phyloP scores from a whole-genome alignment of 495 filamentous ascomycete species.

The Aspergillus avenaceus region DNA sequence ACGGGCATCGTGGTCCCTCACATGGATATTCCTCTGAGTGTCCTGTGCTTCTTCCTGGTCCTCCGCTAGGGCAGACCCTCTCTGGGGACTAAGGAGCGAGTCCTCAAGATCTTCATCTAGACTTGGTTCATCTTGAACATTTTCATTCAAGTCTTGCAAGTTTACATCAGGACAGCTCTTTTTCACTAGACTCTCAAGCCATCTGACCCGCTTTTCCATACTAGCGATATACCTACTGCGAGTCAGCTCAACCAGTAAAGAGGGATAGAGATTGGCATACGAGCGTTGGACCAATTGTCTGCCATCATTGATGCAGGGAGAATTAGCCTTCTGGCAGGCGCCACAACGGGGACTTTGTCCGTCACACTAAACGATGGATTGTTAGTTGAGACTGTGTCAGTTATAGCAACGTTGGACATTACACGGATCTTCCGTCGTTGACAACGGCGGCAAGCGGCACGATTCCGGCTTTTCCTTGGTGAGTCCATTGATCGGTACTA shows the following conservation, averaged over 20 bases:
- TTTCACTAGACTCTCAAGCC: slow-evolving; percentile 39
- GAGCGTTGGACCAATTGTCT: slow-evolving; percentile 37
- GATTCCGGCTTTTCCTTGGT: slow-evolving; percentile 26
- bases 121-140: slow-evolving; percentile 2
- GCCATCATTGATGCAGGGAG: slow-evolving; percentile 39
- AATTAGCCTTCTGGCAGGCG: slow-evolving; percentile 35
- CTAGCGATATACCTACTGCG: slow-evolving; percentile 36
- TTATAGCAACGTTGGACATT: too few relatives aligned
- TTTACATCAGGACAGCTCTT: slow-evolving; percentile 27
- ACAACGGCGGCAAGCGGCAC: slow-evolving; percentile 38
- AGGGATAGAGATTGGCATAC: slow-evolving; percentile 13
- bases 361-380: slow-evolving; percentile 19
- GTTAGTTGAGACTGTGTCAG: too few relatives aligned
- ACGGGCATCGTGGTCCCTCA: neutral
- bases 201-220: slow-evolving; percentile 36
- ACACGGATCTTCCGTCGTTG: slow-evolving; percentile 34
- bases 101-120: neutral
- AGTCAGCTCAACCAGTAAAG: neutral
- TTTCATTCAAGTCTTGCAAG: slow-evolving; percentile 19
- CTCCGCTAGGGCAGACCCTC: neutral
- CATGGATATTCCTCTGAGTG: neutral
- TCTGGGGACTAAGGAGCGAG: neutral
- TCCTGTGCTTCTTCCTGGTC: neutral
- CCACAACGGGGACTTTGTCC: slow-evolving; percentile 28
- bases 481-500: slow-evolving; percentile 21